Evolutionary conservation across 129 eudicot genomes (phyloP).

Genomic region (Smallanthus sonchifolius): DNA sequence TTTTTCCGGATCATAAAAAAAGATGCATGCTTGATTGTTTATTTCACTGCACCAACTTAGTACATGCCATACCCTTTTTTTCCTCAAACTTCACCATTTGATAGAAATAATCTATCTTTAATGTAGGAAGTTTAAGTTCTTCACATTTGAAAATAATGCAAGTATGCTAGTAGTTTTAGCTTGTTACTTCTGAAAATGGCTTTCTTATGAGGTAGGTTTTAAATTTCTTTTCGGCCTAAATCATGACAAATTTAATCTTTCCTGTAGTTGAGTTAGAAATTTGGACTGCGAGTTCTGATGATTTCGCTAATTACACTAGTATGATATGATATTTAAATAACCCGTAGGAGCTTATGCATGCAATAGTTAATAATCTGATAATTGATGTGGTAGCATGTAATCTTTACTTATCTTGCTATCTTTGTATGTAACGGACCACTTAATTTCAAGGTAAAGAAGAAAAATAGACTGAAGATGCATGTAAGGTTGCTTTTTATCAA

Average conservation of each 20-base stretch:
- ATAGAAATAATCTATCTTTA: not conserved
- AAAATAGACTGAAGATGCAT: not conserved
- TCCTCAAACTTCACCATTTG: not conserved
- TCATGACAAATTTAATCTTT: not conserved
- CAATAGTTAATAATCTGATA: not conserved
- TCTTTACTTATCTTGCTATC: not conserved
- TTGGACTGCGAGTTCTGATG: not conserved
- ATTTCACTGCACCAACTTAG: not conserved
- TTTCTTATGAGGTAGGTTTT: not conserved
- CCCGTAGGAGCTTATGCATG: not conserved
- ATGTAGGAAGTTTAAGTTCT: not conserved
- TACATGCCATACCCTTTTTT: not conserved
- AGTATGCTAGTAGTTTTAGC: not conserved
- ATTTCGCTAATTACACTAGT: not conserved
- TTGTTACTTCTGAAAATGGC: not conserved
- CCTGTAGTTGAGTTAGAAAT: not conserved
- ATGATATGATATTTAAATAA: slow-evolving; percentile 3
- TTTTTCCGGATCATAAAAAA: not conserved
- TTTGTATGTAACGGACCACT: slow-evolving; percentile 1
- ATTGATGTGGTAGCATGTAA: not conserved
- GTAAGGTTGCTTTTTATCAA: slow-evolving; percentile 12
- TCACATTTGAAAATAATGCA: not conserved
- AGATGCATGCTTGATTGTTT: not conserved
- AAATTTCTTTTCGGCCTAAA: not conserved
- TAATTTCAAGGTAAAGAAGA: not conserved